A percentile compares a stretch with the other conserved stretches of the same genome.
Evolutionary conservation across 2,329 filamentous ascomycete species (phyloP).

Genomic region (Talaromyces islandicus): DNA sequence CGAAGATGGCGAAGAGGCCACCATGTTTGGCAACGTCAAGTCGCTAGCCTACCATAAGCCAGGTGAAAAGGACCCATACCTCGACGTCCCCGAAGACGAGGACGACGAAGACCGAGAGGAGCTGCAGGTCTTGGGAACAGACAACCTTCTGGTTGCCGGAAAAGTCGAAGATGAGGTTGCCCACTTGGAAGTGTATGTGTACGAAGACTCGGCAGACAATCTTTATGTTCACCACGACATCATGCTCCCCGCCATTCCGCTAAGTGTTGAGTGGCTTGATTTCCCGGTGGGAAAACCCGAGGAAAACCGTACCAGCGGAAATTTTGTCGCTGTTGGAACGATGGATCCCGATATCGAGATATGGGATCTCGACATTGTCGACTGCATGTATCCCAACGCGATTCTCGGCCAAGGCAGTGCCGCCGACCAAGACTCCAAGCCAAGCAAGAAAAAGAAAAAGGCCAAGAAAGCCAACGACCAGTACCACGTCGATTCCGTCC

Average conservation of each 20-base stretch:
- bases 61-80: slow-evolving; percentile 93
- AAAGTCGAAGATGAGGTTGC: slow-evolving; percentile 97
- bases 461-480: slow-evolving; percentile 70
- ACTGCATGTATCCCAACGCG: slow-evolving; percentile 97
- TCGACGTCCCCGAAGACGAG: slow-evolving; percentile 75
- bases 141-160: slow-evolving; percentile 86
- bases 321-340: slow-evolving; percentile 91
- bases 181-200: slow-evolving; percentile 94
- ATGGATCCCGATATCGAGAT: slow-evolving; percentile 99
- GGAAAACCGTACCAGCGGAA: slow-evolving; percentile 64
- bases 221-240: slow-evolving; percentile 99
- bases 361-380: slow-evolving; percentile 93
- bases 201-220: slow-evolving; percentile 91
- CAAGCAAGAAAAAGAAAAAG: slow-evolving; percentile 69
- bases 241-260: slow-evolving; percentile 93
- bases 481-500: slow-evolving; percentile 89
- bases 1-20: slow-evolving; percentile 64
- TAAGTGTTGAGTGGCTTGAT: slow-evolving; percentile 94
- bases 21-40: slow-evolving; percentile 94
- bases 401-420: slow-evolving; percentile 73
- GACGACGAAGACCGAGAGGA: slow-evolving; percentile 89
- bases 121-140: slow-evolving; percentile 82
- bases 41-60: slow-evolving; percentile 89
- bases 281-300: slow-evolving; percentile 72
- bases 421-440: slow-evolving; percentile 38